Percentiles rank a stretch among this genome's conserved stretches.
These are phyloP conservation scores for Aspergillus nanangensis DNA, from an alignment of 495 filamentous ascomycete genomes.

Conservation along the genomic window DNA sequence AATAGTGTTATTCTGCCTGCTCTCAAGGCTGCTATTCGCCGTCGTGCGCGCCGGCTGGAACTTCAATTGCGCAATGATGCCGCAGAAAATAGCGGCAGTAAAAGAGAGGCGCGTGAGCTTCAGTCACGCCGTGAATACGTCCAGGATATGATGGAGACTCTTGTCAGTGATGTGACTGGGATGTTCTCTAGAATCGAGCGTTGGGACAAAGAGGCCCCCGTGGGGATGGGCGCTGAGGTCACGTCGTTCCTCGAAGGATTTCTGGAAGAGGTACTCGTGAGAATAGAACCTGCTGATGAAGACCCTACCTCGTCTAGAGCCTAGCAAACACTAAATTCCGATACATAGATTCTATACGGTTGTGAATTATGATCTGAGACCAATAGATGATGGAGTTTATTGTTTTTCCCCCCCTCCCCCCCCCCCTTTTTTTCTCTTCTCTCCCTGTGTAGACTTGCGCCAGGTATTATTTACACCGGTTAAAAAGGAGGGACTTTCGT, in stretches of 20 bases:
- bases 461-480: too few species aligned
- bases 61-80: conserved; percentile 8
- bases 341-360: too few species aligned
- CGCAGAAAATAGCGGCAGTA: conserved; percentile 4
- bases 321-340: too few species aligned
- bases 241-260: conserved; percentile 84
- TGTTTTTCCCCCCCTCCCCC: too few species aligned
- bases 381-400: too few species aligned
- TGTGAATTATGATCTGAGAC: too few species aligned
- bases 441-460: too few species aligned
- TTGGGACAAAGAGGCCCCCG: conserved; percentile 73
- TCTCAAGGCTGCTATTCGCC: conserved; percentile 78
- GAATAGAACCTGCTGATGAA: conserved; percentile 81
- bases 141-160: conserved; percentile 74
- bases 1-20: conserved; percentile 86
- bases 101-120: conserved; percentile 12
- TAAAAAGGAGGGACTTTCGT: too few species aligned
- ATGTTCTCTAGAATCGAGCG: conserved; percentile 84
- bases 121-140: conserved; percentile 57
- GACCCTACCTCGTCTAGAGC: conserved; percentile 25
- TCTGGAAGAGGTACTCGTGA: conserved; percentile 89
- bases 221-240: conserved; percentile 89
- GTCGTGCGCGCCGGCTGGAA: conserved; percentile 49
- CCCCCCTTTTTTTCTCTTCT: too few species aligned
- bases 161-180: conserved; percentile 70